Base-by-base conservation (phyloP, 768 basidiomycete genomes). In the Russula abietina region DNA sequence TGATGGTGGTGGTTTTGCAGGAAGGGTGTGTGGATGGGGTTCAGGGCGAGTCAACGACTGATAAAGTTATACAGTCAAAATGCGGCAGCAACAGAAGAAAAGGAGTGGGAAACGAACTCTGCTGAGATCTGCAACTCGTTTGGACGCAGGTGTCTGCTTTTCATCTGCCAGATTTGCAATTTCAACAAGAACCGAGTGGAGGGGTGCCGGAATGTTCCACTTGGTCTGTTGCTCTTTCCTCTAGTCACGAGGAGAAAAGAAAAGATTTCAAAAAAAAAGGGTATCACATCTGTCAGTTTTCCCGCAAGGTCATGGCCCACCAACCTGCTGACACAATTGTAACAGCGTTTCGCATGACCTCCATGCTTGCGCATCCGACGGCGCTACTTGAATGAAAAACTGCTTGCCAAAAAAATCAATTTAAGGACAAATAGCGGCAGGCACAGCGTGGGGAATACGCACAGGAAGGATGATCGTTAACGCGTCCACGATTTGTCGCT, bases 381-480 rank as follows among this genome's bases (percentile, higher is more conserved):
- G 60, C 10, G 69, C 66, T 32, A 72, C 68, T 50, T 76, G 72
- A 14, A 69, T 66, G 55, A 80, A 74, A 22, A 73, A 51, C 58
- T 64, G 28, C 68, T 75, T 77, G 59, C 32, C 22, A 56, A 12
- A 50, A 50, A 33, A 32, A 64, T 30, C 43, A 50, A 38, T 24
- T 39, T n/a, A 60, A 48, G 19, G 48, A 36, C 14, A 19, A 62
- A 45, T 5, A 6, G 30, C 3, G 3, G 52, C 36, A 14, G 39
- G n/a, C 22, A 59, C 16, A 19, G 1, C n/a, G 9, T 33, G 28
- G 62, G 62, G n/a, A 24, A 30, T 28, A 58, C 79, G 57, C 55
- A 83, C 83, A 71, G 82, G 79, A 38, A 86, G 73, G 24, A 82
- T 65, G 45, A 74, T 75, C 7, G 80, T 75, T 45, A 76, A 79